These are phyloP conservation scores for Mortierella sp. DNA, from an alignment of 371 early-diverging fungal genomes.

Conservation along the genomic window DNA sequence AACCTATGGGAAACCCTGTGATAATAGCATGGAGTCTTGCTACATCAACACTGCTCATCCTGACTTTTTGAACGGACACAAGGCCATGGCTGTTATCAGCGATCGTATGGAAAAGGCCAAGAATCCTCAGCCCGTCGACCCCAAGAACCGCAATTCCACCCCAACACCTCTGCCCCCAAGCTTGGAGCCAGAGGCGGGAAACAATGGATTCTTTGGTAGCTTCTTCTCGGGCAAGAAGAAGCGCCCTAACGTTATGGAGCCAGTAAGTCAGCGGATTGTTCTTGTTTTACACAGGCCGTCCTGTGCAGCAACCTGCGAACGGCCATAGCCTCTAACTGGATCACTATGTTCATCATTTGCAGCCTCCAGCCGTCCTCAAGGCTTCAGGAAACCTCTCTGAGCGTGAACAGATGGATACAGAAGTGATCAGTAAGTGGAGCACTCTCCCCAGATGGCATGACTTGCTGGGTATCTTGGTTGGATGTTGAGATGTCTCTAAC, in stretches of 20 bases:
- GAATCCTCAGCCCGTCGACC: constrained; percentile 58
- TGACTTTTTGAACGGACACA: constrained; percentile 97
- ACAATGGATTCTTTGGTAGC: constrained; percentile 71
- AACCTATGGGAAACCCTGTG: too few relatives aligned
- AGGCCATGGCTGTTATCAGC: constrained; percentile 92
- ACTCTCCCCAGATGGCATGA: too few relatives aligned
- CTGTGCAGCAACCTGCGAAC: too few relatives aligned
- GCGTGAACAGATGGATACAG: constrained; percentile 96
- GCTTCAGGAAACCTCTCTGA: constrained; percentile 95
- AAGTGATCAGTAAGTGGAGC: constrained; percentile 89
- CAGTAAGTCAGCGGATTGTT: constrained; percentile 61
- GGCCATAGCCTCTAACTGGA: too few relatives aligned
- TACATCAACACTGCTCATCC: constrained; percentile 99
- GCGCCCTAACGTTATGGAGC: constrained; percentile 82
- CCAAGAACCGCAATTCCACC: constrained; percentile 59
- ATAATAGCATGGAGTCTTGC: constrained; percentile 84
- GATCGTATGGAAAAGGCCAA: constrained; percentile 81
- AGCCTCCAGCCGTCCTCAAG: constrained; percentile 95
- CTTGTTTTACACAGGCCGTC: background rate
- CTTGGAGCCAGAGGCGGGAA: constrained; percentile 61
- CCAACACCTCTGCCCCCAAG: constrained; percentile 54
- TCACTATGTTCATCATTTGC: constrained; percentile 1
- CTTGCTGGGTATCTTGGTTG: too few relatives aligned
- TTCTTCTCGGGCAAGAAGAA: constrained; percentile 64
- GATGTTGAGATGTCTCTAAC: too few relatives aligned